Conservation (phyloP, 2,329 filamentous ascomycete species). For the Fusarium sp. region DNA sequence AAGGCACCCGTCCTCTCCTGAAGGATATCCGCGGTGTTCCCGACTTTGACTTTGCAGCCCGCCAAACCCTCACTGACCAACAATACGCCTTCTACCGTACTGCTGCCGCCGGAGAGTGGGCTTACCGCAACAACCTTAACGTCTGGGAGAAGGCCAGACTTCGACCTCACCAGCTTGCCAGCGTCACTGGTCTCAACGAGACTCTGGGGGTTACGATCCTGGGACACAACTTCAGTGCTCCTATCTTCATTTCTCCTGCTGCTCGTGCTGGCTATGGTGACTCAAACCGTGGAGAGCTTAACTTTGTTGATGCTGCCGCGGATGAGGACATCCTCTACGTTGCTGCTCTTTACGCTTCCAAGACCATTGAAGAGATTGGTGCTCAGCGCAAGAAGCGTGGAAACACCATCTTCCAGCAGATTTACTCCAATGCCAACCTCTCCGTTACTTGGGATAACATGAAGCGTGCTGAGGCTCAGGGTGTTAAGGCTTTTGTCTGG, state of each 20-base stretch:
- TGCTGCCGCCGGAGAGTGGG: slow-evolving; percentile 63
- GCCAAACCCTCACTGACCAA: slow-evolving; percentile 57
- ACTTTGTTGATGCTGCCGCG: slow-evolving; percentile 61
- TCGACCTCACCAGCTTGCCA: slow-evolving; percentile 53
- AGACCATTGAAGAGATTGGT: slow-evolving; percentile 54
- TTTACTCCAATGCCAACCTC: slow-evolving; percentile 53
- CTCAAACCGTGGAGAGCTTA: slow-evolving; percentile 59
- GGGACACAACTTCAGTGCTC: slow-evolving; percentile 62
- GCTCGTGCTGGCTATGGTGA: slow-evolving; percentile 60
- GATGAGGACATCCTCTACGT: slow-evolving; percentile 62
- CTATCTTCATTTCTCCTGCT: slow-evolving; percentile 64
- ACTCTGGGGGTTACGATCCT: slow-evolving; percentile 58
- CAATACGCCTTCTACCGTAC: slow-evolving; percentile 65
- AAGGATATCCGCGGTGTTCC: slow-evolving; percentile 60
- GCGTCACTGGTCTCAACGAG: slow-evolving; percentile 53
- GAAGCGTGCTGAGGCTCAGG: slow-evolving; percentile 51
- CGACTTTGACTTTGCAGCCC: slow-evolving; percentile 65
- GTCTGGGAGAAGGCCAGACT: slow-evolving; percentile 61
- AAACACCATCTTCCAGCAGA: slow-evolving; percentile 53
- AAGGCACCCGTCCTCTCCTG: slow-evolving; percentile 55
- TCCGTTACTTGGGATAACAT: slow-evolving; percentile 53
- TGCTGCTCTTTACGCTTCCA: slow-evolving; percentile 51
- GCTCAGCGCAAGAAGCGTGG: slow-evolving; percentile 46
- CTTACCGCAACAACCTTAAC: slow-evolving; percentile 66
- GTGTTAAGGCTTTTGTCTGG: slow-evolving; percentile 56